These are phyloP conservation scores for Sporothrix pseudoabietina DNA, from an alignment of 2,329 filamentous ascomycete genomes.

Conservation along the genomic window DNA sequence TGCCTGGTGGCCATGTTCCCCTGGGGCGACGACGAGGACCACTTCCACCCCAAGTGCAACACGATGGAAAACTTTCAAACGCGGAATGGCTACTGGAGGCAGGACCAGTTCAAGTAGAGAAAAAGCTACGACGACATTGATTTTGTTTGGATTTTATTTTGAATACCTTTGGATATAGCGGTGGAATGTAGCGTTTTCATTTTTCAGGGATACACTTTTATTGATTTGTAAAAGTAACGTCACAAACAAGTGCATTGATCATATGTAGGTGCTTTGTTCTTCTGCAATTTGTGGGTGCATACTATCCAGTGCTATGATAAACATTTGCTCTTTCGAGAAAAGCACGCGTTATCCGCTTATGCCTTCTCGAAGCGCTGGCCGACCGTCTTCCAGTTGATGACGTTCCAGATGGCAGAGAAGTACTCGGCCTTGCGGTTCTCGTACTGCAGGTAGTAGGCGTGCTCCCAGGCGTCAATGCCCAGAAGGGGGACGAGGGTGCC, in stretches of 20 bases:
- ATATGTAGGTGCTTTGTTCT: background rate
- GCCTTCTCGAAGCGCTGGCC: conserved; percentile 65
- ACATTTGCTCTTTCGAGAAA: background rate
- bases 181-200: background rate
- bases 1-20: conserved; percentile 48
- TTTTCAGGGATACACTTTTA: background rate
- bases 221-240: background rate
- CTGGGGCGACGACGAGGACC: conserved; percentile 39
- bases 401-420: conserved; percentile 91
- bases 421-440: conserved; percentile 97
- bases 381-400: conserved; percentile 92
- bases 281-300: background rate
- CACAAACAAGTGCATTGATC: background rate
- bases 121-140: background rate
- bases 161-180: background rate
- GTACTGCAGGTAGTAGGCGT: conserved; percentile 95
- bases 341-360: conserved; percentile 12
- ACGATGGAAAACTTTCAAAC: background rate
- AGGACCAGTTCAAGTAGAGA: background rate
- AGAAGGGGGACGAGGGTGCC: conserved; percentile 80
- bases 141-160: background rate
- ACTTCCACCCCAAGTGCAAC: conserved; percentile 33
- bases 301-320: background rate
- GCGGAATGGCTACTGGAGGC: conserved; percentile 25
- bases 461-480: conserved; percentile 94